A percentile compares a stretch with the other conserved stretches of the same genome.
phyloP scores from a whole-genome alignment of 148 eudicot species.

The Diospyros lotus region DNA sequence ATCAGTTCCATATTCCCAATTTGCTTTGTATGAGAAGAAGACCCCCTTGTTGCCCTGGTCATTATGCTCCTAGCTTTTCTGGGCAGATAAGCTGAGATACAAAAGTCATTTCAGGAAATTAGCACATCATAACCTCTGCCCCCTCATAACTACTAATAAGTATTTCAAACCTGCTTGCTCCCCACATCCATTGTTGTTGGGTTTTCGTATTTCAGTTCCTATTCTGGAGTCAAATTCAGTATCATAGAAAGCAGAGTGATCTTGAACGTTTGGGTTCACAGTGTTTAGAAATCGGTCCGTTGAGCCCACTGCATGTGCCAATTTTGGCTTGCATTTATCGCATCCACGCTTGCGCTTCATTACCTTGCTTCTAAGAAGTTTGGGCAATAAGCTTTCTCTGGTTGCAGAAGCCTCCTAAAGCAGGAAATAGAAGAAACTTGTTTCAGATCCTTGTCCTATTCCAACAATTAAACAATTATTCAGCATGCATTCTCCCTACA shows the following conservation, averaged over 20 bases:
- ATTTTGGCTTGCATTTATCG: slow-evolving; percentile 38
- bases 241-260: slow-evolving; percentile 26
- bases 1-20: slow-evolving; percentile 16
- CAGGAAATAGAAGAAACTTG: too few relatives aligned
- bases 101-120: slow-evolving; percentile 18
- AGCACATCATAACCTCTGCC: slow-evolving; percentile 29
- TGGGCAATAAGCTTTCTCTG: neutral
- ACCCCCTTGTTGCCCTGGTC: slow-evolving; percentile 20
- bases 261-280: slow-evolving; percentile 16
- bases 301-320: slow-evolving; percentile 12
- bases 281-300: slow-evolving; percentile 13
- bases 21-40: slow-evolving; percentile 18
- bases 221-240: slow-evolving; percentile 15
- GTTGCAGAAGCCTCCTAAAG: too few relatives aligned
- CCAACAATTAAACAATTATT: too few relatives aligned
- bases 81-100: slow-evolving; percentile 16
- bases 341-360: slow-evolving; percentile 60
- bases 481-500: too few relatives aligned
- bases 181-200: slow-evolving; percentile 20
- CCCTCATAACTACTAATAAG: slow-evolving; percentile 16
- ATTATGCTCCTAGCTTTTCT: slow-evolving; percentile 21
- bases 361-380: neutral
- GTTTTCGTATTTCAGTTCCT: slow-evolving; percentile 18
- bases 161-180: slow-evolving; percentile 23
- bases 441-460: too few relatives aligned